phyloP scores from a whole-genome alignment of 345 rosid genomes.

The Acer saccharum region DNA sequence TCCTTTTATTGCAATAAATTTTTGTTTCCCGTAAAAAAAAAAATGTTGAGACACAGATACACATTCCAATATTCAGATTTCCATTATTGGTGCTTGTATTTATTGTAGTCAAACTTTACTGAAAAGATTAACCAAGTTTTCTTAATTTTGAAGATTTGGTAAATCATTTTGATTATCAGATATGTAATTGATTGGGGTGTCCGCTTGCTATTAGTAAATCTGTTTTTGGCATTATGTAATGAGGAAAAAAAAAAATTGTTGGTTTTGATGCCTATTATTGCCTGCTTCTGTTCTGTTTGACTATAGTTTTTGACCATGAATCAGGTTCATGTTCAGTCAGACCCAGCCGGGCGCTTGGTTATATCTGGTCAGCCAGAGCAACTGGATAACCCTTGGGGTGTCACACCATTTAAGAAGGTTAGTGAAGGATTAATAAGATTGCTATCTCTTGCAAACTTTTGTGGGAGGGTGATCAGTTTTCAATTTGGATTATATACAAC shows the following conservation, averaged over 20 bases:
- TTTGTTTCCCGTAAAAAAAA: no score
- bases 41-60: neutral
- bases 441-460: neutral
- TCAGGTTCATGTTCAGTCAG: constrained; percentile 80
- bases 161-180: neutral
- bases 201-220: neutral
- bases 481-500: neutral
- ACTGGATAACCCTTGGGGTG: constrained; percentile 74
- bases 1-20: no score
- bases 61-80: neutral
- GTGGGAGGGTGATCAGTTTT: neutral
- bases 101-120: neutral
- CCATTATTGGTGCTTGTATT: neutral
- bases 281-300: neutral
- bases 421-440: constrained; percentile 12
- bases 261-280: neutral
- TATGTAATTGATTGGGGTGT: neutral
- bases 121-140: neutral
- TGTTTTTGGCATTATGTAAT: no score
- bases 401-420: constrained; percentile 73
- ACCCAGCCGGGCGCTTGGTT: constrained; percentile 69
- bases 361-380: constrained; percentile 72
- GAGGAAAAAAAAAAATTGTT: no score
- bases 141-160: neutral
- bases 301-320: neutral